Evolutionary conservation across 1,139 yeast genomes (phyloP).

Genomic region (Groenewaldozyma auringiensis): DNA sequence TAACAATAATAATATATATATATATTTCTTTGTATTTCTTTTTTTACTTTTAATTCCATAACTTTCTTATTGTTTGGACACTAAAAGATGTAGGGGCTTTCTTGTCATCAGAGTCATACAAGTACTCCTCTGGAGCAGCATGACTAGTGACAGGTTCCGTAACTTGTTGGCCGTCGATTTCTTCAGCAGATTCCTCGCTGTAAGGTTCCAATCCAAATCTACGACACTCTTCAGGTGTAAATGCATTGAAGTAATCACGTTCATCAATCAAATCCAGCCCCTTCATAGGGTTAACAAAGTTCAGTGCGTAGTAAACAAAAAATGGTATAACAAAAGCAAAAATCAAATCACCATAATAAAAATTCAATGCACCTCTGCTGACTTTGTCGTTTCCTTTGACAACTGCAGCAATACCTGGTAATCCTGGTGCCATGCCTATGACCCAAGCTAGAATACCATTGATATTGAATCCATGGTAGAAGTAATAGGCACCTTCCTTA

Average conservation of each 20-base stretch:
- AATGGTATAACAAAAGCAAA: conserved; percentile 38
- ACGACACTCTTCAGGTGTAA: conserved; percentile 9
- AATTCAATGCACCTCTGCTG: conserved; percentile 33
- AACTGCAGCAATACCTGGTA: conserved; percentile 36
- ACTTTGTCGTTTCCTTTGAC: conserved; percentile 28
- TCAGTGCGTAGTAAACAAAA: conserved; percentile 31
- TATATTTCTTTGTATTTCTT: too few species aligned
- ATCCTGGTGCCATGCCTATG: conserved; percentile 36
- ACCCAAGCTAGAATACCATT: conserved; percentile 38
- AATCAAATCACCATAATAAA: conserved; percentile 36
- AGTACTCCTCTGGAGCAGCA: not conserved
- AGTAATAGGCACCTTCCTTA: conserved; percentile 34
- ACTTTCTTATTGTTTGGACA: too few species aligned
- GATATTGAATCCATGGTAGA: conserved; percentile 36
- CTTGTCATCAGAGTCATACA: not conserved
- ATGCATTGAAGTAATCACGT: conserved; percentile 30
- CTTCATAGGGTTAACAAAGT: conserved; percentile 33
- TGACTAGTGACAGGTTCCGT: not conserved
- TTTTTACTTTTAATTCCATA: too few species aligned
- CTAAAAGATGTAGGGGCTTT: too few species aligned
- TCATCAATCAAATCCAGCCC: conserved; percentile 31
- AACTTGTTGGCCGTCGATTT: not conserved
- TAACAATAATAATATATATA: too few species aligned
- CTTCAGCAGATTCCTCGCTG: not conserved
- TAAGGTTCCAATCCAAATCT: conserved; percentile 8